Base-by-base conservation (phyloP, 345 rosid species). In the Passiflora organensis region DNA sequence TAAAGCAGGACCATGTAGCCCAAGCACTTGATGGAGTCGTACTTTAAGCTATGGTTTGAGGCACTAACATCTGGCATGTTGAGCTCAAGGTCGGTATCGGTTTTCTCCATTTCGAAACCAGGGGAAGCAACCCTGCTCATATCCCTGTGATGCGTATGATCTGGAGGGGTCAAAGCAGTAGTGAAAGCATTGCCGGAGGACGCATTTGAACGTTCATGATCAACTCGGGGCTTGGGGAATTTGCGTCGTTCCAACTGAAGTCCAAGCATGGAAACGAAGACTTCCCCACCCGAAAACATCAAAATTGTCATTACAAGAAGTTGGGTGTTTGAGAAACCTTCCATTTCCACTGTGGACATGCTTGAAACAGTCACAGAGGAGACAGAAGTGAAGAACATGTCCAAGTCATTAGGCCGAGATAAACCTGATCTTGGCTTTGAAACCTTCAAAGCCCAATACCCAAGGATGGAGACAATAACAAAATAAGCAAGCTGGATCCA, bases 281-380 rank as follows among this genome's bases (percentile, higher is more conserved):
- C 63, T 18, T 83, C 94, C 0, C 89, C 91, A 0, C 96, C 95
- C 0, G 72, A 4, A 6, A 82, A 59, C 89, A 81, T 83, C 20
- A 89, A 58, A 53, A 77, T 17, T 25, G 82, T 82, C 19, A 89
- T n/a, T 32, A 83, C 1, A 8, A 75, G 32, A 18, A 89, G 87
- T 60, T 89, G 91, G 51, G 72, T 16, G 18, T 84, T 76, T 4
- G 95, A 89, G 60, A 83, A 86, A 48, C 66, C 79, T 69, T 90
- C 95, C 89, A 87, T 81, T 62, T 90, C 90, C 0, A 90, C 71
- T 0, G 89, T 69, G 28, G 84, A 71, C 95, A 90, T 82, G 72
- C 93, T 84, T 0, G 97, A 86, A 20, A 71, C 78, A 0, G 97
- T 81, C 1, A 74, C 13, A 0, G 90, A 81, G 3, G 93, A 90